phyloP scores from a whole-genome alignment of 2,329 filamentous ascomycete species.

The Fusarium proliferatum region DNA sequence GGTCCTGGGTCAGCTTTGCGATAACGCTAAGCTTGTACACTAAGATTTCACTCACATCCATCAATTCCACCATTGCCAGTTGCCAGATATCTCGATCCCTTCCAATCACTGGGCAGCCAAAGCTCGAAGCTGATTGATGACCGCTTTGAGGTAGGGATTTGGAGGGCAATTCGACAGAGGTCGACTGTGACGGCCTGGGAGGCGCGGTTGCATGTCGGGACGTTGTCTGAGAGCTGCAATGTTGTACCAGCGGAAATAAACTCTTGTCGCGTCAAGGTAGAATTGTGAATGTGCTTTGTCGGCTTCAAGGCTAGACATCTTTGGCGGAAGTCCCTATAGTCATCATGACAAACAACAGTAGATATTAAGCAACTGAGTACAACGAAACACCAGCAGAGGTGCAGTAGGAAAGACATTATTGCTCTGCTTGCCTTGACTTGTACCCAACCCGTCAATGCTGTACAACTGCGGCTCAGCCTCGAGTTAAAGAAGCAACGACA shows the following conservation, averaged over 20 bases:
- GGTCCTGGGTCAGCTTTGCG: neutral
- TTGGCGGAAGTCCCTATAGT: neutral
- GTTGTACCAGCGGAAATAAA: slow-evolving; percentile 2
- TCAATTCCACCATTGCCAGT: slow-evolving; percentile 61
- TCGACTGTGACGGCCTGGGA: slow-evolving; percentile 9
- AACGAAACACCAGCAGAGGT: neutral
- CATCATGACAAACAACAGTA: neutral
- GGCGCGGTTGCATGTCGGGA: slow-evolving; percentile 16
- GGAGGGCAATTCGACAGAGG: slow-evolving; percentile 13
- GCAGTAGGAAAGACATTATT: neutral
- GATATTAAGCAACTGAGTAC: neutral
- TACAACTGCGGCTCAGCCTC: neutral
- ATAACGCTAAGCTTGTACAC: accelerated
- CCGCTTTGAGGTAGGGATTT: slow-evolving; percentile 15
- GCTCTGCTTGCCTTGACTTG: neutral
- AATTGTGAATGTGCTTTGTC: neutral
- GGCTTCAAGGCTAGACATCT: slow-evolving; percentile 8
- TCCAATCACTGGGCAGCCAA: slow-evolving; percentile 60
- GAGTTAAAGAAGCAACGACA: neutral
- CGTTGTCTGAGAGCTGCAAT: neutral
- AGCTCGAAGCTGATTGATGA: slow-evolving; percentile 52
- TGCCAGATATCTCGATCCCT: slow-evolving; percentile 55
- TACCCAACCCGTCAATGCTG: too few relatives aligned
- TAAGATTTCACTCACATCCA: slow-evolving; percentile 50
- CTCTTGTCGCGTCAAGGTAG: slow-evolving; percentile 21